Evolutionary conservation across 208 protist species (phyloP), one percentile per base, ranked within the genome.

Genomic region (Jaenimonas drosophilae): DNA sequence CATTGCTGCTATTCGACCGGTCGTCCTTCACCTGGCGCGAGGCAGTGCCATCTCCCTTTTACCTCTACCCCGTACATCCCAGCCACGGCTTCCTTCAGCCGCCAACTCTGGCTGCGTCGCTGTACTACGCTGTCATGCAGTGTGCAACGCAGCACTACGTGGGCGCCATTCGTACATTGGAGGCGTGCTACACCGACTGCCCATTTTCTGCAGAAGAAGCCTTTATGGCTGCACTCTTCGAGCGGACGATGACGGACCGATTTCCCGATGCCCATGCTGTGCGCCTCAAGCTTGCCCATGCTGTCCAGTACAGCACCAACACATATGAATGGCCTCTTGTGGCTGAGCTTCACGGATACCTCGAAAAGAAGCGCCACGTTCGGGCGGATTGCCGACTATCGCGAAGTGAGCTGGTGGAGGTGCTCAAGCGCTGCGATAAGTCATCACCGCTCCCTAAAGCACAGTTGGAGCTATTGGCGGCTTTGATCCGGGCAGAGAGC

Each of bases 91-190:
- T 97, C 55, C 52, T 97, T 9, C 61, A 85, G 26, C 70, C 89
- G 11, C 72, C 75, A 4, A 86, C 79, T n/a, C 71, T 97, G 23
- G 63, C 68, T 16, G 88, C 94, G 3, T 77, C 88, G 11, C 74
- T 97, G 11, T 97, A 97, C 68, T 90, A 96, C 23, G 62, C 91
- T 23, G 78, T 92, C 19, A 64, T 96, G 43, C 80, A 91, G 54
- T 88, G 91, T 46, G 75, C 95, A 31, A 76, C 83, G 49, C 64
- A 78, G 40, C 67, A 95, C 58, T 96, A 96, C 64, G 53, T 49
- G 25, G 71, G 44, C 4, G 76, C 83, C n/a, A 76, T 94, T 59
- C 68, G 73, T 32, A 76, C 91, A 0, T 41, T 82, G 5, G 79
- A 90, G 49, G 64, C 80, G 20, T 81, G 76, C 57, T 86, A 78